A percentile compares a stretch with the other conserved stretches of the same genome.
Evolutionary conservation across 441 rosid species (phyloP).

Genomic region (Corymbia calophylla): DNA sequence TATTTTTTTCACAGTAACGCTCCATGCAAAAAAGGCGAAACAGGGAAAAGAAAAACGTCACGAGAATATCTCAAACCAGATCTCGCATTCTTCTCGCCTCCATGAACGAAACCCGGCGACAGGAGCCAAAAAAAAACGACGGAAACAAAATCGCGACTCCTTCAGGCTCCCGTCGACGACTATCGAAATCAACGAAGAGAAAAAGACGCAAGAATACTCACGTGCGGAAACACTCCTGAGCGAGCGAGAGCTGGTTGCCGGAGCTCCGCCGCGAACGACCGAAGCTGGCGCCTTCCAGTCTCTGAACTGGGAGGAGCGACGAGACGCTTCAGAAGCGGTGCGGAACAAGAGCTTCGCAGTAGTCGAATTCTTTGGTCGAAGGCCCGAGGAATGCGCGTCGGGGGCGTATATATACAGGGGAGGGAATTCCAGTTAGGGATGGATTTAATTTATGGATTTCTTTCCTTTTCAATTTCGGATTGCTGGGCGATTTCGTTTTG

Average conservation of each 20-base stretch:
- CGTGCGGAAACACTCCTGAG: not conserved
- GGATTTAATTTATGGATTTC: not conserved
- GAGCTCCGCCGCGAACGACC: not conserved
- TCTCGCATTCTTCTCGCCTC: not conserved
- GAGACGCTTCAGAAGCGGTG: not conserved
- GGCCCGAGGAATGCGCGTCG: not conserved
- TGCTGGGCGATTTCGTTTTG: not conserved
- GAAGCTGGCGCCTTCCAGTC: too few species aligned
- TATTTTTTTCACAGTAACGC: not conserved
- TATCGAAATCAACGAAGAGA: not conserved
- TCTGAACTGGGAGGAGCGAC: not conserved
- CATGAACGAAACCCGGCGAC: not conserved
- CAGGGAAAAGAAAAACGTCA: not conserved
- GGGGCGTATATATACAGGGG: not conserved
- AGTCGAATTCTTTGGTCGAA: not conserved
- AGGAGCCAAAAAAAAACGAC: not conserved
- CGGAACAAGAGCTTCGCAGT: not conserved
- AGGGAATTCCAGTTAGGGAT: not conserved
- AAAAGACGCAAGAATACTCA: not conserved
- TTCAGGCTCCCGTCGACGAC: not conserved
- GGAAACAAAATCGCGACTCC: not conserved
- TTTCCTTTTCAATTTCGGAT: not conserved
- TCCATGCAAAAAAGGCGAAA: not conserved
- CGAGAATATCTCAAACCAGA: not conserved
- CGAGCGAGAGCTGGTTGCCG: not conserved